These are phyloP conservation scores for Chaetomium sp. DNA, from an alignment of 2,329 filamentous ascomycete species.

Conservation along the genomic window DNA sequence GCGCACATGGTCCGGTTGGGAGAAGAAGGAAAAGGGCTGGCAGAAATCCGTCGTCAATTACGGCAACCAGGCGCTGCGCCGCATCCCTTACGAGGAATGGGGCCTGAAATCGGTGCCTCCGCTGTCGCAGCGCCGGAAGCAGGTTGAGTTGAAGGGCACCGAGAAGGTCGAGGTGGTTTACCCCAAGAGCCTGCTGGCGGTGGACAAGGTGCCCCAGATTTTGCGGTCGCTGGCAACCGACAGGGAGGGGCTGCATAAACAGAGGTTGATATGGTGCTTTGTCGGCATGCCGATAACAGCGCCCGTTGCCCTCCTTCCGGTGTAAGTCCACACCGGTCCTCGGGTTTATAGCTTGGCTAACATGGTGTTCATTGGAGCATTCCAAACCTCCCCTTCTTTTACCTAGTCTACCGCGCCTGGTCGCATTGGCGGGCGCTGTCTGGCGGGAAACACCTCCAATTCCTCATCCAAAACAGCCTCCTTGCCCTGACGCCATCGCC, in stretches of 20 bases:
- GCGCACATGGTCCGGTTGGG: conserved; percentile 82
- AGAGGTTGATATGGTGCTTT: conserved; percentile 77
- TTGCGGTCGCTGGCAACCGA: conserved; percentile 75
- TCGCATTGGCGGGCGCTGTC: conserved; percentile 86
- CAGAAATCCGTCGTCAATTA: conserved; percentile 83
- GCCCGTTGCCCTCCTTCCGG: conserved; percentile 79
- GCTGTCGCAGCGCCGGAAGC: conserved; percentile 66
- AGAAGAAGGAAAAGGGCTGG: conserved; percentile 82
- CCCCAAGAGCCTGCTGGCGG: conserved; percentile 69
- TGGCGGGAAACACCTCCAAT: conserved; percentile 83
- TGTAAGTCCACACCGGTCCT: conserved; percentile 60
- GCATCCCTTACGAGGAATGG: conserved; percentile 97
- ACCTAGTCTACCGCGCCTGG: conserved; percentile 87
- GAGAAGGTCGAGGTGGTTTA: conserved; percentile 75
- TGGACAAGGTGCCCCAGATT: conserved; percentile 64
- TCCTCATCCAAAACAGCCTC: conserved; percentile 73
- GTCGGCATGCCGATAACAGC: conserved; percentile 79
- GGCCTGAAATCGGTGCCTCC: conserved; percentile 92
- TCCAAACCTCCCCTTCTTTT: conserved; percentile 96
- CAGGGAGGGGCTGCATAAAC: conserved; percentile 74
- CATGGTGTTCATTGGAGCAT: conserved; percentile 55
- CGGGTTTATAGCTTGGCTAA: conserved; percentile 20
- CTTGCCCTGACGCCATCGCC: conserved; percentile 66
- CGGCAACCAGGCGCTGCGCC: conserved; percentile 81
- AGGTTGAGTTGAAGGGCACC: conserved; percentile 63